Percentiles rank a stretch among this genome's conserved stretches.
Evolutionary conservation across 306 rosid genomes (phyloP).

Genomic region (Quercus bicolor): DNA sequence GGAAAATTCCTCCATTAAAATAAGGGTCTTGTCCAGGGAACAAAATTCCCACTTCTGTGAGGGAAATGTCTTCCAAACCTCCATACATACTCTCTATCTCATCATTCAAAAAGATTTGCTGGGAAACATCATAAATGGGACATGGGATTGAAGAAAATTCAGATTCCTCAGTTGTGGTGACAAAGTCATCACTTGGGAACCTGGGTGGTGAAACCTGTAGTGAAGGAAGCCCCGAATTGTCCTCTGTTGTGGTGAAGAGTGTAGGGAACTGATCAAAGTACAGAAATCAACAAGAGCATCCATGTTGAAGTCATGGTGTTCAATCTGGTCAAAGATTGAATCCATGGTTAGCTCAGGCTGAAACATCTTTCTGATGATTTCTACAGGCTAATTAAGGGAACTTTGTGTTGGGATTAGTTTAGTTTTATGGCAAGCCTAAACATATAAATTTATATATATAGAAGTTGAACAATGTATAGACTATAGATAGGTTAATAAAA

Average conservation of each 20-base stretch:
- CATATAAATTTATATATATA: neutral
- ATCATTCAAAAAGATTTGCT: too few relatives aligned
- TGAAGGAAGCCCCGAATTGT: conserved; percentile 16
- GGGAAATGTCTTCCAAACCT: conserved; percentile 33
- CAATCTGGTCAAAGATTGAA: conserved; percentile 35
- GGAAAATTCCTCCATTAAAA: conserved; percentile 2
- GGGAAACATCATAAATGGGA: too few relatives aligned
- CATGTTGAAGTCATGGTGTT: conserved; percentile 20
- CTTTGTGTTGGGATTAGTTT: neutral
- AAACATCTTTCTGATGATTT: conserved; percentile 26
- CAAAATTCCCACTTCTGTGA: too few relatives aligned
- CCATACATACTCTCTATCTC: neutral
- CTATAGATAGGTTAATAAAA: neutral
- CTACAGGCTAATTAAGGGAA: neutral
- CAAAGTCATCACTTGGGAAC: neutral
- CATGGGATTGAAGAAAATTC: too few relatives aligned
- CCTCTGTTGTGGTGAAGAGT: conserved; percentile 11
- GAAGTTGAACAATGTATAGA: neutral
- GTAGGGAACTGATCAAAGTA: conserved; percentile 13
- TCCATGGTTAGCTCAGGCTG: conserved; percentile 24
- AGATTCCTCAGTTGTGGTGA: too few relatives aligned
- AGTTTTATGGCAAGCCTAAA: neutral
- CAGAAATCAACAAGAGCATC: conserved; percentile 25
- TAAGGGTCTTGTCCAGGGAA: too few relatives aligned
- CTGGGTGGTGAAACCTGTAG: conserved; percentile 19